Percentiles rank a stretch among this genome's conserved stretches.
Conservation (phyloP, 2,329 filamentous ascomycete species). For the Rutstroemia sp. region DNA sequence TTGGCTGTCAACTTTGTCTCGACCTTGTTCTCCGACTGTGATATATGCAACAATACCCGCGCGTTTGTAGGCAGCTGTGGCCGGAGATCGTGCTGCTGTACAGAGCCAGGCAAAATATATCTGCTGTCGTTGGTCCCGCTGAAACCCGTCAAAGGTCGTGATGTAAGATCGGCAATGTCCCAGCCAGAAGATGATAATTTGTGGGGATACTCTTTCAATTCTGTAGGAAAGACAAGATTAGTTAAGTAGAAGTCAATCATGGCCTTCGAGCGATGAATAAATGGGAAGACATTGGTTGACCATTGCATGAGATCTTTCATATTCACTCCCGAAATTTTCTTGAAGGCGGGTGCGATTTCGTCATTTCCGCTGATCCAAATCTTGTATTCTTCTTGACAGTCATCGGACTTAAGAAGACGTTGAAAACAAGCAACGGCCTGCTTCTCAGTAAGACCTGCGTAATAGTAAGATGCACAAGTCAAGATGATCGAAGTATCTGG, state of each 20-base stretch:
- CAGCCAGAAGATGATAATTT: constrained; percentile 62
- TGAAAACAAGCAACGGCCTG: constrained; percentile 42
- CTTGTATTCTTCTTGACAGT: constrained; percentile 44
- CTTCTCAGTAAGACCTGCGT: constrained; percentile 43
- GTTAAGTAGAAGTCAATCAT: constrained; percentile 58
- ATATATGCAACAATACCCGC: constrained; percentile 50
- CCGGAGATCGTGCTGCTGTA: constrained; percentile 48
- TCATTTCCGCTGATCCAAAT: constrained; percentile 37
- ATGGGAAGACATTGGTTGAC: constrained; percentile 41
- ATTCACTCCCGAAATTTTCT: constrained; percentile 46
- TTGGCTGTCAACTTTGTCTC: constrained; percentile 12
- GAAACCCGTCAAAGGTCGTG: constrained; percentile 53
- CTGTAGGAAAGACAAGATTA: constrained; percentile 50
- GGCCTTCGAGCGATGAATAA: constrained; percentile 43
- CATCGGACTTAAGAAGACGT: constrained; percentile 43
- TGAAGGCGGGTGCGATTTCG: constrained; percentile 32
- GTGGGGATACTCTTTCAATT: constrained; percentile 53
- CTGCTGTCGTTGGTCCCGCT: constrained; percentile 62
- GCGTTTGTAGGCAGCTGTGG: constrained; percentile 56
- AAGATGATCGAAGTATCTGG: constrained; percentile 50
- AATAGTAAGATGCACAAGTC: constrained; percentile 50
- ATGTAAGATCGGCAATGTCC: constrained; percentile 48
- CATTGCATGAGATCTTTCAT: constrained; percentile 46
- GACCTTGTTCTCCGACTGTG: constrained; percentile 44
- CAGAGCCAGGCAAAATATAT: constrained; percentile 46